phyloP scores from a whole-genome alignment of 140 eudicot genomes.

The Cichorium intybus region DNA sequence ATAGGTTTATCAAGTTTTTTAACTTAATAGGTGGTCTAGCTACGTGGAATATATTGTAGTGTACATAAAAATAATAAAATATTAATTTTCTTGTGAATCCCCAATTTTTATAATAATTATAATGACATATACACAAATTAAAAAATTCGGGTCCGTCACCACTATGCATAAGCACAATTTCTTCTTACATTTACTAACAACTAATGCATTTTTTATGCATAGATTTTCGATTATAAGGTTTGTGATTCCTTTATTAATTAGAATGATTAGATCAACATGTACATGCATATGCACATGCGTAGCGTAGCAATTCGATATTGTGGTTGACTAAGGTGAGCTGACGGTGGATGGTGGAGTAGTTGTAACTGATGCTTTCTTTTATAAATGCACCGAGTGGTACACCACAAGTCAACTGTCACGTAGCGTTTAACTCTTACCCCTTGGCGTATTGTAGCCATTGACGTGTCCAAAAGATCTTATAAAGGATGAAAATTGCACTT shows the following conservation, averaged over 20 bases:
- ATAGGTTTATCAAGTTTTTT: background rate
- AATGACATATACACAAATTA: too few species aligned
- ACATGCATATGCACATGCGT: conserved; percentile 25
- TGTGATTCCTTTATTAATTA: too few species aligned
- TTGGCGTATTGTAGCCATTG: conserved; percentile 37
- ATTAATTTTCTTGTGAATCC: too few species aligned
- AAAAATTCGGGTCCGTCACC: background rate
- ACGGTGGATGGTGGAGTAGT: conserved; percentile 65
- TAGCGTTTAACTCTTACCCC: conserved; percentile 35
- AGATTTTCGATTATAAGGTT: too few species aligned
- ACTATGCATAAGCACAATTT: background rate
- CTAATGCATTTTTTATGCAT: too few species aligned
- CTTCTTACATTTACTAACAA: background rate
- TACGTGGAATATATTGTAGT: background rate
- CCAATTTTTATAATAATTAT: too few species aligned
- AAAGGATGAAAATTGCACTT: background rate
- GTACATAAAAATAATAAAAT: too few species aligned
- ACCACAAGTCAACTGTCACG: conserved; percentile 56
- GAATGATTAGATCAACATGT: conserved; percentile 16
- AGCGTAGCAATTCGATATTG: conserved; percentile 19
- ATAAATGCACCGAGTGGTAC: conserved; percentile 39
- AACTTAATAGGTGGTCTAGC: background rate
- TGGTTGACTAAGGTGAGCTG: conserved; percentile 40
- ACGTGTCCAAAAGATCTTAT: conserved; percentile 27
- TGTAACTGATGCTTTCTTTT: conserved; percentile 49